A percentile compares a stretch with the other conserved stretches of the same genome.
Evolutionary conservation across 176 grass and related monocot genomes (phyloP).

Genomic region (Typha latifolia): DNA sequence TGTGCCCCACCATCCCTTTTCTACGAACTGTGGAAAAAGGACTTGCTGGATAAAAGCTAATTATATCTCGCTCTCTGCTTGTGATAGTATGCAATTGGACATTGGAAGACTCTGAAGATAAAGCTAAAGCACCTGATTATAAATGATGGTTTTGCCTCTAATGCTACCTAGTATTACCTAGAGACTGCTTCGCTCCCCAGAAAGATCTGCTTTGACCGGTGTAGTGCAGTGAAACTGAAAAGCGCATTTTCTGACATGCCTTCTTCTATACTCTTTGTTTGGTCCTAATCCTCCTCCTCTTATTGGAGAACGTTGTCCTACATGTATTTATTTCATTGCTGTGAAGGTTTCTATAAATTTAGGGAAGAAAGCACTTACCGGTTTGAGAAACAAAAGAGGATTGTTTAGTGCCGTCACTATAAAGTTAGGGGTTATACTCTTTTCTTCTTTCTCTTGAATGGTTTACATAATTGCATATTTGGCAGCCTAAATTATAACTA

Average conservation of each 20-base stretch:
- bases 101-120: neutral
- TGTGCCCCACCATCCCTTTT: constrained; percentile 23
- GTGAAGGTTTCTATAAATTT: too few relatives aligned
- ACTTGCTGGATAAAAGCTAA: neutral
- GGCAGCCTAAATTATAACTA: too few relatives aligned
- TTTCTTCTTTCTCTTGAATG: too few relatives aligned
- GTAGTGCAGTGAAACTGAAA: neutral
- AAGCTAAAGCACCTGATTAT: neutral
- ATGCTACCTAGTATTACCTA: too few relatives aligned
- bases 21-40: constrained; percentile 12
- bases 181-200: too few relatives aligned
- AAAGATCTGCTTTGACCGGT: neutral
- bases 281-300: neutral
- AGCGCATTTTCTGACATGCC: neutral
- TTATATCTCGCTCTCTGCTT: neutral
- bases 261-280: neutral
- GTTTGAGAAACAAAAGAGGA: too few relatives aligned
- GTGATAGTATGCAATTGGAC: neutral
- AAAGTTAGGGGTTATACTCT: too few relatives aligned
- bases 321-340: neutral
- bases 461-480: too few relatives aligned
- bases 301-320: neutral
- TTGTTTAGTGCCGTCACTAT: too few relatives aligned
- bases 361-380: too few relatives aligned
- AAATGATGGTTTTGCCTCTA: too few relatives aligned